These are phyloP conservation scores for Arabis alpina DNA, from an alignment of 345 rosid species.

Conservation along the genomic window DNA sequence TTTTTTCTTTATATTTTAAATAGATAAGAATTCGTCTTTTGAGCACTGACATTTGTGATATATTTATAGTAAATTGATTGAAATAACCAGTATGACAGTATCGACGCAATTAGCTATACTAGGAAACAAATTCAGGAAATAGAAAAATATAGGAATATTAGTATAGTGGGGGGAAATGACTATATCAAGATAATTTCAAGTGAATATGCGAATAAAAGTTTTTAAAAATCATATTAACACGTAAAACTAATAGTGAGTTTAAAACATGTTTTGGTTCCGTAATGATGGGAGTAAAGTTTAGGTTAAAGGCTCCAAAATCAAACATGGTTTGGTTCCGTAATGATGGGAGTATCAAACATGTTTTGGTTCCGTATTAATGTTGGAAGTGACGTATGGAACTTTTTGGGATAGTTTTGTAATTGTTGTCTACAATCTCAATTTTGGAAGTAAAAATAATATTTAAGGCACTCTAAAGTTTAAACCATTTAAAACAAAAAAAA, in stretches of 20 bases:
- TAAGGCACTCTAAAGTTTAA: not conserved
- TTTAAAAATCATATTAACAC: not conserved
- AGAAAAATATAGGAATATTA: not conserved
- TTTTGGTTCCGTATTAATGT: too few relatives aligned
- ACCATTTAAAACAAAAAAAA: not conserved
- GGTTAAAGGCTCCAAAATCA: too few relatives aligned
- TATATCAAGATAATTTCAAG: not conserved
- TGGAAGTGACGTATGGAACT: not conserved
- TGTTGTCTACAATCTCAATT: not conserved
- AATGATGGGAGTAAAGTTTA: not conserved
- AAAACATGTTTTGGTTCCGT: constrained; percentile 3
- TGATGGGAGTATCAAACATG: not conserved
- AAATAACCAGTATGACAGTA: not conserved
- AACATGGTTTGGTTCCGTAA: too few relatives aligned
- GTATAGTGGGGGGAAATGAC: constrained; percentile 3
- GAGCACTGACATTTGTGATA: not conserved
- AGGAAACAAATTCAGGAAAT: not conserved
- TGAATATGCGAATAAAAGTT: not conserved
- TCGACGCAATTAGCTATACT: constrained; percentile 11
- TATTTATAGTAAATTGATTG: constrained; percentile 3
- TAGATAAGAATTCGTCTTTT: not conserved
- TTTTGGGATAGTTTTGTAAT: too few relatives aligned
- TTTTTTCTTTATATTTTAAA: not conserved
- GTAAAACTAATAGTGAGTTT: not conserved
- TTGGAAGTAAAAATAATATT: not conserved